phyloP scores from a whole-genome alignment of 306 rosid species.

The Cucumis melo region DNA sequence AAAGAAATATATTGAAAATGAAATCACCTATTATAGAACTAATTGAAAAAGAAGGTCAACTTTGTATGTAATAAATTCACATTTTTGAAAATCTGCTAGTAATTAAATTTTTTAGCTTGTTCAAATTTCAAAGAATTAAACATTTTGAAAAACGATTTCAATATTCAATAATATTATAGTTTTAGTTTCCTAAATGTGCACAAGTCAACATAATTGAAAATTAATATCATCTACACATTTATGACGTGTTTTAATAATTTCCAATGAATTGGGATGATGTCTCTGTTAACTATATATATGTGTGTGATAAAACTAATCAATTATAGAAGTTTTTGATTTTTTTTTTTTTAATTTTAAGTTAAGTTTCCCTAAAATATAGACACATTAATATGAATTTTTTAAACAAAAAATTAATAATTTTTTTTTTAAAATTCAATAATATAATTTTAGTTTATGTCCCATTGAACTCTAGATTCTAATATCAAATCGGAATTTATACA shows the following conservation, averaged over 20 bases:
- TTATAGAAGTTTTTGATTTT: not conserved
- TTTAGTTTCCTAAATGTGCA: not conserved
- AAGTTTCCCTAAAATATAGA: no score
- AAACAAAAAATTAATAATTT: no score
- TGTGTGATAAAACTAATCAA: not conserved
- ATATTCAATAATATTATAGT: not conserved
- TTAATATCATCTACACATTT: not conserved
- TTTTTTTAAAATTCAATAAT: not conserved
- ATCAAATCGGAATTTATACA: not conserved
- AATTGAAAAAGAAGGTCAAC: no score
- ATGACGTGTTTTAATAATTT: not conserved
- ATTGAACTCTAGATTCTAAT: not conserved
- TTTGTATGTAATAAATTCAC: not conserved
- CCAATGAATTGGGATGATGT: not conserved
- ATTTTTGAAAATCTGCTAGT: not conserved
- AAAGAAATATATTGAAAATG: no score
- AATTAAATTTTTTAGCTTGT: not conserved
- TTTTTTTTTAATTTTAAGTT: no score
- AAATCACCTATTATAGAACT: no score
- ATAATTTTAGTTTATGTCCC: not conserved
- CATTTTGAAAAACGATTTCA: not conserved
- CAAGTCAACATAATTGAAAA: not conserved
- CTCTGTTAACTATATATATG: not conserved
- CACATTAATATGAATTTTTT: no score
- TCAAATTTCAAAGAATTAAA: not conserved